phyloP scores from a whole-genome alignment of 805 yeast species.

The Ogataea degrootiae region DNA sequence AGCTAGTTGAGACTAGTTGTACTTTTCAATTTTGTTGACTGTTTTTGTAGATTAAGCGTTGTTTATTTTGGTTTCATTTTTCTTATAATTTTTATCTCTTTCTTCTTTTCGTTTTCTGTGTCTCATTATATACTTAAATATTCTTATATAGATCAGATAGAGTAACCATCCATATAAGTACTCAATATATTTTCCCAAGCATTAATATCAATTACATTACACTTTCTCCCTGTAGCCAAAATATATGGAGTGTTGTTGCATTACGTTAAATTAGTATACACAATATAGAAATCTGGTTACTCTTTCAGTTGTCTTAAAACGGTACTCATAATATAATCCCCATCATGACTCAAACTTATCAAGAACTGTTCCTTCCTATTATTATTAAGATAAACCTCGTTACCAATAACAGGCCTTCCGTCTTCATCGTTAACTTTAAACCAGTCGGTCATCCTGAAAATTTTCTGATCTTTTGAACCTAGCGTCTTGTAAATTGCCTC shows the following conservation, averaged over 20 bases:
- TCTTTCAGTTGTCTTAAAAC: constrained; percentile 32
- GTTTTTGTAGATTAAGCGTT: background rate
- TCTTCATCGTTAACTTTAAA: constrained; percentile 34
- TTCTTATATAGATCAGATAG: too few species aligned
- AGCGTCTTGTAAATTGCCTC: constrained; percentile 70
- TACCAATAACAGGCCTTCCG: constrained; percentile 41
- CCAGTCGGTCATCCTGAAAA: constrained; percentile 59
- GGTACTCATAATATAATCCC: constrained; percentile 50
- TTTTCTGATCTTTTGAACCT: constrained; percentile 41
- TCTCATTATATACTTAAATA: too few species aligned
- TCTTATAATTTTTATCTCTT: background rate
- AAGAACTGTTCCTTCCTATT: constrained; percentile 42
- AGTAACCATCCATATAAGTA: too few species aligned
- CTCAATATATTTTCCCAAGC: too few species aligned
- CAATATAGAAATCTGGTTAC: background rate
- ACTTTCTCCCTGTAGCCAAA: too few species aligned
- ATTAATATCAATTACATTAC: too few species aligned
- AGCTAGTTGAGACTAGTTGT: background rate
- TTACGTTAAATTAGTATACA: too few species aligned
- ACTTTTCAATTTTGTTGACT: background rate
- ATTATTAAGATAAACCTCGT: constrained; percentile 24
- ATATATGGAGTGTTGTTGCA: too few species aligned
- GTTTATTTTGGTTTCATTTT: background rate
- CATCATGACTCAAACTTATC: constrained; percentile 62
- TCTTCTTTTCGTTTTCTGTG: background rate